Percentiles rank a stretch among this genome's conserved stretches.
These are phyloP conservation scores for Mollisia scopiformis DNA, from an alignment of 2,329 filamentous ascomycete genomes.

Conservation along the genomic window DNA sequence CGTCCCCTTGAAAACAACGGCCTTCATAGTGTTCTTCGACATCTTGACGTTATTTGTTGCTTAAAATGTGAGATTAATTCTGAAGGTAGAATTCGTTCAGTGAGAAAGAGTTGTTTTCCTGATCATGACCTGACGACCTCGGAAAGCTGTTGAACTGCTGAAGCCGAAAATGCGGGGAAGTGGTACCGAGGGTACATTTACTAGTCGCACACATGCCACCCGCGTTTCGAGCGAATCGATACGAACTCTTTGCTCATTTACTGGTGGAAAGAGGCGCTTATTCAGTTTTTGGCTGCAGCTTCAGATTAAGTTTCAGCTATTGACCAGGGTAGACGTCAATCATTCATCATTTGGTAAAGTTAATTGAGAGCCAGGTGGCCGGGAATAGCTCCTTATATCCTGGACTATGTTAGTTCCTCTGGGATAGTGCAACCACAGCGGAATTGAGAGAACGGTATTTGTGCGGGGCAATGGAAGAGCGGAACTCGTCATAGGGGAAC, in stretches of 20 bases:
- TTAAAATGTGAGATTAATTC: neutral
- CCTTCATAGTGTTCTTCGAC: conserved; percentile 70
- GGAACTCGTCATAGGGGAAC: neutral
- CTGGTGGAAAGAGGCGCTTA: neutral
- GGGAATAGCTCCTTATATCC: neutral
- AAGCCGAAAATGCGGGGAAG: conserved; percentile 1
- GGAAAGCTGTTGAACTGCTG: neutral
- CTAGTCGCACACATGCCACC: neutral
- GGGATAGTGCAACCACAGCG: neutral
- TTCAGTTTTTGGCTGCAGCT: too few species aligned
- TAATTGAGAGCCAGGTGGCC: neutral
- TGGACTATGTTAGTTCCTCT: neutral
- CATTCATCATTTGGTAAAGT: neutral
- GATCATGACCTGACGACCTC: neutral
- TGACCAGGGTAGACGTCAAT: neutral
- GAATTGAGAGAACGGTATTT: neutral
- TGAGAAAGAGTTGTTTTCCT: neutral
- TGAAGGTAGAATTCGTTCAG: neutral
- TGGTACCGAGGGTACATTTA: neutral
- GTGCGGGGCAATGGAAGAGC: conserved; percentile 8
- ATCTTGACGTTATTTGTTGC: conserved; percentile 9
- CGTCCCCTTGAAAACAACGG: conserved; percentile 79
- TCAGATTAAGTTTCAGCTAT: neutral
- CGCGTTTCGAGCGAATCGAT: neutral
- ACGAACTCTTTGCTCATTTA: too few species aligned